phyloP scores from a whole-genome alignment of 345 rosid genomes.

The Salix udensis region DNA sequence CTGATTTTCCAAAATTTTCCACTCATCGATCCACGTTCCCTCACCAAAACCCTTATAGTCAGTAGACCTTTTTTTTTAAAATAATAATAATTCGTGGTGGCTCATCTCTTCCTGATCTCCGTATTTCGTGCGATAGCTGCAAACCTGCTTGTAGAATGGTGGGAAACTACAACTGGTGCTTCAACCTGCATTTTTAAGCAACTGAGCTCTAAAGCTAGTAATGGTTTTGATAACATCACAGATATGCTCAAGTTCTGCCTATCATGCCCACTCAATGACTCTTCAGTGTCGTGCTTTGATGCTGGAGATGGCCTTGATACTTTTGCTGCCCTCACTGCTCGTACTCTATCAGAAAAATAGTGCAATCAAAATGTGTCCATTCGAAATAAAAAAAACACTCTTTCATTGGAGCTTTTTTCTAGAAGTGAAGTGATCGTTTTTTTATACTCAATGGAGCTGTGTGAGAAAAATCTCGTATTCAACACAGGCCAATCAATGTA shows the following conservation, averaged over 20 bases:
- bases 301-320: slow-evolving; percentile 31
- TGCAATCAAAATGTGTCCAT: not conserved
- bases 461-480: no score
- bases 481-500: not conserved
- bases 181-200: slow-evolving; percentile 77
- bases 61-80: no score
- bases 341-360: slow-evolving; percentile 34
- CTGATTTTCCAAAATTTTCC: not conserved
- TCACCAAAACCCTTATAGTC: not conserved
- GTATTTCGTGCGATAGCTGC: not conserved
- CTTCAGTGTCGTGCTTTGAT: slow-evolving; percentile 25
- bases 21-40: not conserved
- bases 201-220: slow-evolving; percentile 69
- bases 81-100: not conserved
- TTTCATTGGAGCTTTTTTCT: not conserved
- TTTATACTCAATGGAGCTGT: not conserved
- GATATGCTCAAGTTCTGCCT: slow-evolving; percentile 41
- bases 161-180: slow-evolving; percentile 53
- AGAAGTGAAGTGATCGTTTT: not conserved
- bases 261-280: slow-evolving; percentile 20
- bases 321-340: slow-evolving; percentile 56
- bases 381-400: not conserved
- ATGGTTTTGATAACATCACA: slow-evolving; percentile 71
- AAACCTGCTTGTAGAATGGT: slow-evolving; percentile 13
- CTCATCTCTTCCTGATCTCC: not conserved